Percentiles rank a stretch among this genome's conserved stretches.
These are phyloP conservation scores for Amaranthus tricolor DNA, from an alignment of 179 eudicot genomes.

Conservation along the genomic window DNA sequence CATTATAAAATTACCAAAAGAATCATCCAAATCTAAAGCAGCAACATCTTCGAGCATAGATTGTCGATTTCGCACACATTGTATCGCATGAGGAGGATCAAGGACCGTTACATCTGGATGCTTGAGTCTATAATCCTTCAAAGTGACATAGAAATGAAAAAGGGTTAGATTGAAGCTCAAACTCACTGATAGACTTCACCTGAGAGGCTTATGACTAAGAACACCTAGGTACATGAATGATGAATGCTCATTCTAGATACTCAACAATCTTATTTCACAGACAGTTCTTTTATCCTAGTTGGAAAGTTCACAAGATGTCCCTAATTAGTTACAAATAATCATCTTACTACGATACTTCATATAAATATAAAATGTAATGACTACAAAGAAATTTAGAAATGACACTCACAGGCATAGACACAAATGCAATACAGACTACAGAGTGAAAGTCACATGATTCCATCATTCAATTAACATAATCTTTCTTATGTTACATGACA, in stretches of 20 bases:
- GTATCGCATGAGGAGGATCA: conserved; percentile 95
- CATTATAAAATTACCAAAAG: conserved; percentile 49
- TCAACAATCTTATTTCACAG: neutral
- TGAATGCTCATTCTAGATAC: neutral
- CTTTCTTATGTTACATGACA: neutral
- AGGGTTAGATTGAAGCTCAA: conserved; percentile 12
- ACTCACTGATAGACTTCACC: neutral
- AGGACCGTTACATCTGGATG: conserved; percentile 91
- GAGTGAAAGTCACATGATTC: too few species aligned
- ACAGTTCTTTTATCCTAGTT: too few species aligned
- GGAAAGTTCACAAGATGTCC: neutral
- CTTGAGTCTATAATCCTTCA: conserved; percentile 74
- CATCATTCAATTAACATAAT: too few species aligned
- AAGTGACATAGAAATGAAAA: conserved; percentile 16
- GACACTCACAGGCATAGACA: neutral
- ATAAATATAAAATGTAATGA: neutral
- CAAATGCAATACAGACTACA: neutral
- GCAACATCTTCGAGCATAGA: conserved; percentile 96
- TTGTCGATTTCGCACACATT: conserved; percentile 80
- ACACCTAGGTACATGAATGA: conserved; percentile 4
- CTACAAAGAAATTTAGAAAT: neutral
- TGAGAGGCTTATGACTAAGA: neutral
- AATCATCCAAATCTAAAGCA: conserved; percentile 70
- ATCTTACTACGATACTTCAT: neutral
- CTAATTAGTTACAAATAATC: neutral